Conservation (phyloP, 2,329 filamentous ascomycete genomes). For the Huntiella bhutanensis region DNA sequence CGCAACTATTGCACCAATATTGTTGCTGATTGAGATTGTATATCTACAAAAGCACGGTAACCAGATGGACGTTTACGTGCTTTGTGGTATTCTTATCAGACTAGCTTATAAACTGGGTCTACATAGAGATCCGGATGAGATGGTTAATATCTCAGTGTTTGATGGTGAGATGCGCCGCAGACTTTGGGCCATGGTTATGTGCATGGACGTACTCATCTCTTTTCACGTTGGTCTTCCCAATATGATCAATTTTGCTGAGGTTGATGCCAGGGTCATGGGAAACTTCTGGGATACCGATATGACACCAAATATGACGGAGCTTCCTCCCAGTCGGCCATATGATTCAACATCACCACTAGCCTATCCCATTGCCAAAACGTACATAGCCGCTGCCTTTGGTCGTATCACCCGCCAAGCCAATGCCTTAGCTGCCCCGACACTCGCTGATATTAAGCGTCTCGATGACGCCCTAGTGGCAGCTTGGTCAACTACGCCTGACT, state of each 20-base stretch:
- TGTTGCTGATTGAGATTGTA: conserved; percentile 33
- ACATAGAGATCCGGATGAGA: conserved; percentile 34
- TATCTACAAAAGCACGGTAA: conserved; percentile 31
- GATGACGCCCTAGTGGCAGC: conserved; percentile 27
- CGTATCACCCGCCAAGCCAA: conserved; percentile 32
- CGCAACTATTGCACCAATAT: conserved; percentile 29
- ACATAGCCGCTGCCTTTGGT: conserved; percentile 28
- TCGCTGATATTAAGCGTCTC: conserved; percentile 29
- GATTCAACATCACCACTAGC: conserved; percentile 40
- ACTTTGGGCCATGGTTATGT: conserved; percentile 32
- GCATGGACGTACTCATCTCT: conserved; percentile 44
- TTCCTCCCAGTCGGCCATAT: conserved; percentile 38
- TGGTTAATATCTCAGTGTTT: conserved; percentile 31
- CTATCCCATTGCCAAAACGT: conserved; percentile 33
- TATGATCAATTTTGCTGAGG: conserved; percentile 44
- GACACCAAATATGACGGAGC: conserved; percentile 29
- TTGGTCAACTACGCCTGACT: conserved; percentile 27
- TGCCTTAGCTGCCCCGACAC: conserved; percentile 26
- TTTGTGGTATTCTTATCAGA: conserved; percentile 30
- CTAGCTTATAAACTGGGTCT: conserved; percentile 40
- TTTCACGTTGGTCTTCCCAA: conserved; percentile 50
- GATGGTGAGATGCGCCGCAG: conserved; percentile 35
- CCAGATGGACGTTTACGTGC: conserved; percentile 35
- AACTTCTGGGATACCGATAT: conserved; percentile 51
- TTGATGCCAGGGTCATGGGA: conserved; percentile 39